Percentiles rank a stretch among this genome's conserved stretches.
Conservation (phyloP, 345 rosid genomes). For the Diplotaxis tenuifolia region DNA sequence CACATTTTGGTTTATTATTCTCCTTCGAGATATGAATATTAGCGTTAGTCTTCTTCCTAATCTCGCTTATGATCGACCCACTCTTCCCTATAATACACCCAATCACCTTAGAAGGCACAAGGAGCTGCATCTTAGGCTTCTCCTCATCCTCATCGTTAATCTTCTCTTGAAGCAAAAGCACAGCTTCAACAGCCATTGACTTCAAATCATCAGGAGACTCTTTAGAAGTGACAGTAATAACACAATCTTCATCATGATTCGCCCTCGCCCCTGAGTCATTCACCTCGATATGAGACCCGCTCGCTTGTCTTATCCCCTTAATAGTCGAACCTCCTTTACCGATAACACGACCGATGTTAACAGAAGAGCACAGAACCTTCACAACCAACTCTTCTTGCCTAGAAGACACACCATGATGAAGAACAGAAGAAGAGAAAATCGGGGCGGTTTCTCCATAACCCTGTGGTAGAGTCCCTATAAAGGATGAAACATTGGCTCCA, state of each 20-base stretch:
- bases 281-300: slow-evolving; percentile 83
- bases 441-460: slow-evolving; percentile 72
- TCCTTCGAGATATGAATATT: slow-evolving; percentile 82
- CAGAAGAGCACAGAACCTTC: slow-evolving; percentile 66
- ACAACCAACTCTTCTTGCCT: slow-evolving; percentile 64
- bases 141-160: slow-evolving; percentile 79
- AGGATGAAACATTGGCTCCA: slow-evolving; percentile 59
- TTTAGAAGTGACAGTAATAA: slow-evolving; percentile 59
- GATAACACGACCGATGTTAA: slow-evolving; percentile 94
- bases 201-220: slow-evolving; percentile 93
- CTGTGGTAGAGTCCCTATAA: slow-evolving; percentile 64
- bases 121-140: slow-evolving; percentile 59
- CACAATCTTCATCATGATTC: slow-evolving; percentile 64
- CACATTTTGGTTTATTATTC: slow-evolving; percentile 52
- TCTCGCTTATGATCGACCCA: slow-evolving; percentile 89
- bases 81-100: slow-evolving; percentile 94
- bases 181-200: slow-evolving; percentile 95
- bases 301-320: slow-evolving; percentile 84
- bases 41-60: slow-evolving; percentile 78
- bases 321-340: slow-evolving; percentile 93
- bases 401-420: slow-evolving; percentile 58
- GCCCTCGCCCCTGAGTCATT: slow-evolving; percentile 69
- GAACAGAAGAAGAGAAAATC: slow-evolving; percentile 60
- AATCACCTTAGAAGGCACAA: slow-evolving; percentile 83
- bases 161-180: slow-evolving; percentile 78